Percentiles rank a stretch among this genome's conserved stretches.
phyloP scores from a whole-genome alignment of 345 rosid genomes.

The Eucalyptus dawsonii region DNA sequence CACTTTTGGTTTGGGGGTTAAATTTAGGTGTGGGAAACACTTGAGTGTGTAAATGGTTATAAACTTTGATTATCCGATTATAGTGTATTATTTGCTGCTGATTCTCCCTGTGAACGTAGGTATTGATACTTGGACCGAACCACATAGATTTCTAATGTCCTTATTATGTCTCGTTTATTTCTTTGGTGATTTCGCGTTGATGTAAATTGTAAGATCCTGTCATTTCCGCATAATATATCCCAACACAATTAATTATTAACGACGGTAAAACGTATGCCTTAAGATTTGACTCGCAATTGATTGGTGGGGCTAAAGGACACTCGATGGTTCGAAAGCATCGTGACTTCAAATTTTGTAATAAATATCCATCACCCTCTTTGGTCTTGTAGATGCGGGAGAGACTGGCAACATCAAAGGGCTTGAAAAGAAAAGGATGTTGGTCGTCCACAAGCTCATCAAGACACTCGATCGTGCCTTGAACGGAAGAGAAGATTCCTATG shows the following conservation, averaged over 20 bases:
- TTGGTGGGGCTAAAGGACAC: not conserved
- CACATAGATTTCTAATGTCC: too few relatives aligned
- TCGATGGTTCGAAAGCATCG: not conserved
- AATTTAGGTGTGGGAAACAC: too few relatives aligned
- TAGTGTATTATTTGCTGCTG: fast-evolving
- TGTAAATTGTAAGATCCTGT: too few relatives aligned
- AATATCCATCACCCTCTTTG: not conserved
- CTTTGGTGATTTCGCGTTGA: too few relatives aligned
- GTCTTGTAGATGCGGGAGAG: not conserved
- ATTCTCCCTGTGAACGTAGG: too few relatives aligned
- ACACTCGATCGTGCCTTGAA: not conserved
- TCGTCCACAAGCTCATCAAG: slow-evolving; percentile 15
- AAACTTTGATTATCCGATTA: too few relatives aligned
- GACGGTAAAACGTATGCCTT: not conserved
- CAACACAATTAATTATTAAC: not conserved
- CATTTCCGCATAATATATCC: too few relatives aligned
- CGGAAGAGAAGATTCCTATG: not conserved
- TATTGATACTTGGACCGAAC: too few relatives aligned
- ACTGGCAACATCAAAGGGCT: slow-evolving; percentile 4
- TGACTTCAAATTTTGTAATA: not conserved
- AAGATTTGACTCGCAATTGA: not conserved
- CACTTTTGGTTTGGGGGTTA: too few relatives aligned
- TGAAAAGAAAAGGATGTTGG: slow-evolving; percentile 12
- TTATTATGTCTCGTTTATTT: too few relatives aligned
- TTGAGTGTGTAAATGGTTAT: too few relatives aligned